Percentiles rank a stretch among this genome's conserved stretches.
These are phyloP conservation scores for Pulveroboletus sp. DNA, from an alignment of 768 basidiomycete genomes.

Conservation along the genomic window DNA sequence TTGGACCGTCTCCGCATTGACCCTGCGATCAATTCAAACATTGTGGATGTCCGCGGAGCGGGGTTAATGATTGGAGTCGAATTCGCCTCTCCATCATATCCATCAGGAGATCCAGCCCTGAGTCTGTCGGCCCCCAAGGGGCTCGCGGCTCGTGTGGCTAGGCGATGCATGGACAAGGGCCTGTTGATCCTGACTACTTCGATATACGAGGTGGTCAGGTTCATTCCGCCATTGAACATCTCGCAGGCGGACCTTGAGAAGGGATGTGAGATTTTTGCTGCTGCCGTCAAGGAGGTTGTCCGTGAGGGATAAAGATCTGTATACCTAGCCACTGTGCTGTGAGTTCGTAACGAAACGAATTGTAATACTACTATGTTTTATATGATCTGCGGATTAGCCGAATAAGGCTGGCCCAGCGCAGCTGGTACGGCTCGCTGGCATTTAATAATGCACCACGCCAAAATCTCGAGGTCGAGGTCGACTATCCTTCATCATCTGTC, in stretches of 20 bases:
- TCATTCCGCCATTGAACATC: conserved; percentile 91
- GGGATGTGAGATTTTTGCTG: conserved; percentile 61
- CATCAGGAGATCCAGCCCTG: conserved; percentile 46
- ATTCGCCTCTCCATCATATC: conserved; percentile 62
- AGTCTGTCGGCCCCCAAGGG: conserved; percentile 40
- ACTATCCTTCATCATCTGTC: neutral
- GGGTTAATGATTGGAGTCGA: conserved; percentile 90
- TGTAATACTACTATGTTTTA: neutral
- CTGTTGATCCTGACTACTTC: conserved; percentile 88
- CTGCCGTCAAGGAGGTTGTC: conserved; percentile 71
- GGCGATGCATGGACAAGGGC: conserved; percentile 82
- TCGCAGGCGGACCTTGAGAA: conserved; percentile 69
- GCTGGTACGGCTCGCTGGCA: neutral
- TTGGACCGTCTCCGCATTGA: conserved; percentile 59
- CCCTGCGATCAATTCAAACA: conserved; percentile 48
- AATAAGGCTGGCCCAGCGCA: neutral
- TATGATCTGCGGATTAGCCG: conserved; percentile 5
- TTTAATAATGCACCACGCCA: conserved; percentile 5
- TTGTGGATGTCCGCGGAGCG: conserved; percentile 84
- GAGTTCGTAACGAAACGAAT: neutral
- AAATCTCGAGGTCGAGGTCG: conserved; percentile 5
- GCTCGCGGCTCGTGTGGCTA: conserved; percentile 69
- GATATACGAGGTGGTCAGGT: conserved; percentile 82
- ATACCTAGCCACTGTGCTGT: neutral
- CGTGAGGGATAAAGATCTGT: conserved; percentile 30